These are phyloP conservation scores for Senecio squalidus DNA, from an alignment of 140 eudicot genomes.

Conservation along the genomic window DNA sequence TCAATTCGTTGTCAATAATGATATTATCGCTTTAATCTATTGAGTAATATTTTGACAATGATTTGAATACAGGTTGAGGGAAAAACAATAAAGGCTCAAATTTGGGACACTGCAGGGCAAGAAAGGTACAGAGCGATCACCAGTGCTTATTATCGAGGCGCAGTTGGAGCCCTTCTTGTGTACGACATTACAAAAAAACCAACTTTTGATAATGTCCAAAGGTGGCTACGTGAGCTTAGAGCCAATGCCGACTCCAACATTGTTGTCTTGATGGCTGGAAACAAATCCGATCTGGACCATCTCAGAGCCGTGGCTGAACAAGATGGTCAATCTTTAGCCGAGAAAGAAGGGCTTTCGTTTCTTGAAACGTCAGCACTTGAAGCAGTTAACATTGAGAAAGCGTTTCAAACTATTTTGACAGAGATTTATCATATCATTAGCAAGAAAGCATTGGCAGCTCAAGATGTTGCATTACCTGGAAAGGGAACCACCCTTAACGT, in stretches of 20 bases:
- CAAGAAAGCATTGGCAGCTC: conserved; percentile 52
- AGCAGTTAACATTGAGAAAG: conserved; percentile 43
- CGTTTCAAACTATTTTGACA: conserved; percentile 43
- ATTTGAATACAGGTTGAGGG: conserved; percentile 43
- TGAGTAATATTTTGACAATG: conserved; percentile 5
- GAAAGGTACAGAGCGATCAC: conserved; percentile 57
- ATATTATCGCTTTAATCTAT: too few species aligned
- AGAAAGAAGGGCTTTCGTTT: conserved; percentile 55
- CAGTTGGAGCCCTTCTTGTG: conserved; percentile 50
- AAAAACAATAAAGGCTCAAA: conserved; percentile 54
- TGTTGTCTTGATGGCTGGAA: conserved; percentile 54
- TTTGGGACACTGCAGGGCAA: conserved; percentile 64
- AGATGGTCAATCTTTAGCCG: conserved; percentile 45
- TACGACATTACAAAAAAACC: conserved; percentile 47
- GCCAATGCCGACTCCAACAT: conserved; percentile 51
- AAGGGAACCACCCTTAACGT: conserved; percentile 46
- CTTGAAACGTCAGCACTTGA: conserved; percentile 59
- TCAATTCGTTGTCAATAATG: too few species aligned
- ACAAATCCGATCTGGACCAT: conserved; percentile 45
- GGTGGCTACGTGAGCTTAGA: conserved; percentile 48
- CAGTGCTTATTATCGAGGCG: conserved; percentile 58
- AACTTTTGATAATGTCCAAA: conserved; percentile 46
- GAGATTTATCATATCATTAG: conserved; percentile 49
- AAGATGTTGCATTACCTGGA: conserved; percentile 45
- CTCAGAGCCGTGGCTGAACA: conserved; percentile 42